A percentile compares a stretch with the other conserved stretches of the same genome.
Evolutionary conservation across 257 asterid species (phyloP).

Genomic region (Galeopsis tetrahit): DNA sequence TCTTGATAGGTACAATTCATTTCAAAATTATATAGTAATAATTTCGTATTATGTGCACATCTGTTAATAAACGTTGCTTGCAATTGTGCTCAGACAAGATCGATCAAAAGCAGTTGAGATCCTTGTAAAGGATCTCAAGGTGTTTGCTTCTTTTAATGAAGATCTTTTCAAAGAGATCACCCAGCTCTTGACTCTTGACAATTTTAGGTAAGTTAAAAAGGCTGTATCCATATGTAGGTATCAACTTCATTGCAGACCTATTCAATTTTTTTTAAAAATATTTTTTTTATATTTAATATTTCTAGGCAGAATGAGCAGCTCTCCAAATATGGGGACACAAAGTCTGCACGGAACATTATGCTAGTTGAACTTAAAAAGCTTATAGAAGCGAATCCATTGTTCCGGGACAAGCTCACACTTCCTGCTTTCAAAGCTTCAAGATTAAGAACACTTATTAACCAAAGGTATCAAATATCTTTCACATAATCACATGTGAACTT

Average conservation of each 20-base stretch:
- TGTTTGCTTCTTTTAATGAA: slow-evolving; percentile 91
- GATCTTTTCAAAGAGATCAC: slow-evolving; percentile 95
- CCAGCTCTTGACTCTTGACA: slow-evolving; percentile 72
- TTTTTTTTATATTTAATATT: slow-evolving; percentile 25
- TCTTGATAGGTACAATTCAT: slow-evolving; percentile 69
- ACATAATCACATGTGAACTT: slow-evolving; percentile 7
- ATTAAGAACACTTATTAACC: slow-evolving; percentile 89
- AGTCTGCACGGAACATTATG: slow-evolving; percentile 91
- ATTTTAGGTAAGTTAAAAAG: slow-evolving; percentile 69
- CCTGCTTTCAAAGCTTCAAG: slow-evolving; percentile 89
- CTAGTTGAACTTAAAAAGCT: slow-evolving; percentile 87
- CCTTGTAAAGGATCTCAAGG: slow-evolving; percentile 93
- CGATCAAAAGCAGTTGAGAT: slow-evolving; percentile 90
- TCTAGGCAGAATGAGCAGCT: slow-evolving; percentile 96
- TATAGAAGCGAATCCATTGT: slow-evolving; percentile 90
- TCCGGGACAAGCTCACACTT: slow-evolving; percentile 80
- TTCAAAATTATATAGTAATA: slow-evolving; percentile 11
- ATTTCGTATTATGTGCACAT: slow-evolving; percentile 23
- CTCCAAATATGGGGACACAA: slow-evolving; percentile 92
- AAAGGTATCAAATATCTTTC: slow-evolving; percentile 57
- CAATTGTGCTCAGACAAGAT: slow-evolving; percentile 62
- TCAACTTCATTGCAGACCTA: slow-evolving; percentile 3
- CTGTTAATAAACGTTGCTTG: slow-evolving; percentile 26
- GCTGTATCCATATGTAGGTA: slow-evolving; percentile 22
- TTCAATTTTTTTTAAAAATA: slow-evolving; percentile 17